Evolutionary conservation across 2,329 filamentous ascomycete species (phyloP).

Genomic region (Gaeumannomyces sp.): DNA sequence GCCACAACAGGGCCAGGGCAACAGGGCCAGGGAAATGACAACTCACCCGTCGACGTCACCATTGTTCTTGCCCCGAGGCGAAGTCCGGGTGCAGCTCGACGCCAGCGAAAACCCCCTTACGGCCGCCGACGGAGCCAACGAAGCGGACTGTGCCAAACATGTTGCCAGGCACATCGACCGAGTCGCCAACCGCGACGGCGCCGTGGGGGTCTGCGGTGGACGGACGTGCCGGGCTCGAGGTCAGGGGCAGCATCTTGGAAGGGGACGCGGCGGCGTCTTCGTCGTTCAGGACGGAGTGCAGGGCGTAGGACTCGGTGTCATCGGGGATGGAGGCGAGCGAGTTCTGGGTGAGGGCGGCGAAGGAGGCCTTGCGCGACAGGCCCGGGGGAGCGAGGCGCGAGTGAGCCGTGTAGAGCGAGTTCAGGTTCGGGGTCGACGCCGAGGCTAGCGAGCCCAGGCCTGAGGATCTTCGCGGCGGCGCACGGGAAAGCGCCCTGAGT

Average conservation of each 20-base stretch:
- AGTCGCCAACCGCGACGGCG: conserved; percentile 67
- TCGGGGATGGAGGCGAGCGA: conserved; percentile 61
- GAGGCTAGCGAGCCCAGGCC: conserved; percentile 34
- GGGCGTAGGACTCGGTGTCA: conserved; percentile 57
- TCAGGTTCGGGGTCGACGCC: conserved; percentile 54
- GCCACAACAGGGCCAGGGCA: not conserved
- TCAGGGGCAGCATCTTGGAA: conserved; percentile 45
- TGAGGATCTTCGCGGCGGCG: conserved; percentile 22
- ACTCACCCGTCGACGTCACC: conserved; percentile 90
- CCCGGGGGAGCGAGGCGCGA: conserved; percentile 40
- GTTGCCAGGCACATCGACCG: conserved; percentile 85
- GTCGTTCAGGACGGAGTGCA: conserved; percentile 43
- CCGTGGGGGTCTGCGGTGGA: conserved; percentile 34
- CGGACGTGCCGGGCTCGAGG: conserved; percentile 46
- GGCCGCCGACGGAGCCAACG: conserved; percentile 77
- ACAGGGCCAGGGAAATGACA: conserved; percentile 7
- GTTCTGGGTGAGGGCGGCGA: conserved; percentile 60
- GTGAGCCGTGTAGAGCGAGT: conserved; percentile 43
- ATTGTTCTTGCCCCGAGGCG: conserved; percentile 82
- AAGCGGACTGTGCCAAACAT: conserved; percentile 91
- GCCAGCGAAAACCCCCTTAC: conserved; percentile 86
- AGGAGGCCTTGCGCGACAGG: conserved; percentile 63
- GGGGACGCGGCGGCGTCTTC: conserved; percentile 21
- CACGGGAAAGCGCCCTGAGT: conserved; percentile 10
- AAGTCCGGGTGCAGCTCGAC: conserved; percentile 82